These are phyloP conservation scores for Scheffersomyces stipitis DNA, from an alignment of 805 yeast genomes.

Conservation along the genomic window DNA sequence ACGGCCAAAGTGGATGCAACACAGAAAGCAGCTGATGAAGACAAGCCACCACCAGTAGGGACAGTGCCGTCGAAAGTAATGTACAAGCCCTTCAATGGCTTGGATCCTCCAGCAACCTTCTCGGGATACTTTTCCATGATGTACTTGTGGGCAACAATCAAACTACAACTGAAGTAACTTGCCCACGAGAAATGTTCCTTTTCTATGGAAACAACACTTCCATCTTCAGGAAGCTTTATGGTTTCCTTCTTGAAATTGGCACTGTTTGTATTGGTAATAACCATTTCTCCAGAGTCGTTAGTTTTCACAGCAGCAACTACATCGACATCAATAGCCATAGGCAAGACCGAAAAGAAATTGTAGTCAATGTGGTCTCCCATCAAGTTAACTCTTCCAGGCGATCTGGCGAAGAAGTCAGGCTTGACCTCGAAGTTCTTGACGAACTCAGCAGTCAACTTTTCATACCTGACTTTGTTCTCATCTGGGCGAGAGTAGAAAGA, in stretches of 20 bases:
- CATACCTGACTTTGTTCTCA: slow-evolving; percentile 27
- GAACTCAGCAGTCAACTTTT: slow-evolving; percentile 22
- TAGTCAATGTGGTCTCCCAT: slow-evolving; percentile 79
- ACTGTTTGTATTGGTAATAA: slow-evolving; percentile 31
- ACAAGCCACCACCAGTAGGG: slow-evolving; percentile 71
- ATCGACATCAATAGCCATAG: slow-evolving; percentile 70
- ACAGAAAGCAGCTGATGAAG: slow-evolving; percentile 72
- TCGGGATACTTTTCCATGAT: slow-evolving; percentile 35
- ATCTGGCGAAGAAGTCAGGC: slow-evolving; percentile 53
- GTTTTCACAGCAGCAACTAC: slow-evolving; percentile 52
- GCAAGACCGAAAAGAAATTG: slow-evolving; percentile 63
- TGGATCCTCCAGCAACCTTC: slow-evolving; percentile 14
- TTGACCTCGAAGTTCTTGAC: slow-evolving; percentile 19
- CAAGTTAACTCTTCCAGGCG: slow-evolving; percentile 76
- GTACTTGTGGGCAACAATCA: slow-evolving; percentile 56
- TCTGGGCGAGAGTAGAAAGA: slow-evolving; percentile 34
- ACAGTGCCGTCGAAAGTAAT: slow-evolving; percentile 61
- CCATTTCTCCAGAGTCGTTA: slow-evolving; percentile 20
- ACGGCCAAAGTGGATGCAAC: slow-evolving; percentile 62
- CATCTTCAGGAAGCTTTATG: slow-evolving; percentile 41
- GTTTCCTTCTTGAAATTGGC: slow-evolving; percentile 31
- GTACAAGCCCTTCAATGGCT: slow-evolving; percentile 46
- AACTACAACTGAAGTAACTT: slow-evolving; percentile 68
- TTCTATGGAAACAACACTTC: slow-evolving; percentile 47
- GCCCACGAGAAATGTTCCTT: slow-evolving; percentile 56